These are phyloP conservation scores for Naganishia friedmannii DNA, from an alignment of 768 basidiomycete species.

Conservation along the genomic window DNA sequence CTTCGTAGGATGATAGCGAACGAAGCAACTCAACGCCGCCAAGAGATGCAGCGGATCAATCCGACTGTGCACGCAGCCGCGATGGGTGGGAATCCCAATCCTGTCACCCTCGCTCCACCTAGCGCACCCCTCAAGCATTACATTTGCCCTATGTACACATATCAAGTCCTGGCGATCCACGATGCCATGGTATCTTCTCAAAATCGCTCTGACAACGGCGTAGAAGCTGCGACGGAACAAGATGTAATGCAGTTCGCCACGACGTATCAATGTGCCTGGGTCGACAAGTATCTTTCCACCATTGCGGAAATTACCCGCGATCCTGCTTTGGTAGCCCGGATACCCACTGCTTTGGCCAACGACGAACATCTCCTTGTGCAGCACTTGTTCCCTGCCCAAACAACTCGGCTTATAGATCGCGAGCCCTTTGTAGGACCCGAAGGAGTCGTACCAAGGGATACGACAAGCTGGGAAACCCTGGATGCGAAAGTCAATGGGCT, in stretches of 20 bases:
- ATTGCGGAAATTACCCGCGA: neutral
- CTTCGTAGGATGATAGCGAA: neutral
- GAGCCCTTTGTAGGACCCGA: neutral
- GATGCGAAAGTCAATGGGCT: neutral
- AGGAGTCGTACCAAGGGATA: neutral
- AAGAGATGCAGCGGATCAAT: neutral
- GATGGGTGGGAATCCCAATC: neutral
- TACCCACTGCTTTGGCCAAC: neutral
- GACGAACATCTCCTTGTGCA: neutral
- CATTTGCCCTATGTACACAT: neutral
- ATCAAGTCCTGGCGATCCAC: neutral
- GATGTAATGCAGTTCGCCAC: neutral
- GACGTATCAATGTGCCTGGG: neutral
- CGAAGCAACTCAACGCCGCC: neutral
- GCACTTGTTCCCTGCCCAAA: neutral
- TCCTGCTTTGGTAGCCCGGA: neutral
- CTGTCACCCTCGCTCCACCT: neutral
- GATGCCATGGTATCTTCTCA: neutral
- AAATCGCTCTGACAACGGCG: neutral
- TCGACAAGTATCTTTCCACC: neutral
- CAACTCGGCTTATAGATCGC: neutral
- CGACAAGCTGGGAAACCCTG: neutral
- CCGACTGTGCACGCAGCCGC: neutral
- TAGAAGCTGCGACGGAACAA: neutral
- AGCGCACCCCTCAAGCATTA: neutral